Evolutionary conservation across 805 yeast genomes (phyloP), one percentile per base, ranked within the genome.

Genomic region (Blastobotrys chiropterorum): DNA sequence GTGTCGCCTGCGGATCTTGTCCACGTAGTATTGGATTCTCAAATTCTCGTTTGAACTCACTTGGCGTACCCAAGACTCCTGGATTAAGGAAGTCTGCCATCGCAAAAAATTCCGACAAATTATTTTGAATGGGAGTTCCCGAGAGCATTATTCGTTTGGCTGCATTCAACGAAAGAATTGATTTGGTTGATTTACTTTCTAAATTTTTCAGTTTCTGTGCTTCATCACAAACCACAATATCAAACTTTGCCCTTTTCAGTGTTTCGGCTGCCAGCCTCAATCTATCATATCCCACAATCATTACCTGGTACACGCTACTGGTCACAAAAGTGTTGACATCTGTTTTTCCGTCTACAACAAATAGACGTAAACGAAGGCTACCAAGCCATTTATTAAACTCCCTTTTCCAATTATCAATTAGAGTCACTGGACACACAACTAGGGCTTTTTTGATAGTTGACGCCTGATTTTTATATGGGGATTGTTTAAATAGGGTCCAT

Each of bases 41-140:
- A 61, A 64, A 90, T 3, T 73, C 73, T 56, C 76, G 57, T 38
- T 58, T 62, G 52, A 73, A 82, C 15, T 70, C 66, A 20, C 77
- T 72, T 52, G 78, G 76, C 0, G 73, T 70, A 0, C 96, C 96
- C 21, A 94, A 70, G 1, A 86, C 70, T 0, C 90, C 92, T 0
- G 97, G 97, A 61, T 89, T 90, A 11, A 89, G 72, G 63, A 92
- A 92, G 62, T 89, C 85, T 4, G 85, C 79, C 60, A 94, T 80
- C 7, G 85, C 83, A 67, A 73, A 88, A 64, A 87, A 92, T 64
- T 94, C 99, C 2, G 70, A 71, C 46, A 94, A 75, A 65, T 94
- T 96, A 67, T 94, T 94, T 64, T 94, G 99, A 38, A 94, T 88
- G 0, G 96, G 97, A 0, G 97, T 89, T 0, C 97, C 99, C 0